phyloP scores from a whole-genome alignment of 1,284 basidiomycete genomes.

The Inonotus hispidus region DNA sequence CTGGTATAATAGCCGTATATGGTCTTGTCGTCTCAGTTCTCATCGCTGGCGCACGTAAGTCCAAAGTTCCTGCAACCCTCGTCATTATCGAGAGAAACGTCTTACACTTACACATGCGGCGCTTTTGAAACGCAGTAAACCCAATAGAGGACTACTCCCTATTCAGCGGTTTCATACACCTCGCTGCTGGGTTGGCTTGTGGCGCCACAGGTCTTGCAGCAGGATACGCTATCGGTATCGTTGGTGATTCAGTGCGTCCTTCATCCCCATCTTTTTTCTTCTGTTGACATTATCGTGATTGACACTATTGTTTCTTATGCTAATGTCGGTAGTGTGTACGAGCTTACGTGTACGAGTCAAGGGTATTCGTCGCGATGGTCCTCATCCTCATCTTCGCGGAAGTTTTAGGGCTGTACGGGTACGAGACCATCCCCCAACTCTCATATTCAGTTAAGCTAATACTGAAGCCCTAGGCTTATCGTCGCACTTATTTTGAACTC shows the following conservation, averaged over 20 bases:
- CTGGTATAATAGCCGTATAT: conserved; percentile 63
- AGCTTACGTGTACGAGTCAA: conserved; percentile 64
- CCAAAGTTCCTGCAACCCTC: background rate
- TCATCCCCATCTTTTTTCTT: background rate
- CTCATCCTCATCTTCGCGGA: conserved; percentile 82
- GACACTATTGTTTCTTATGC: too few species aligned
- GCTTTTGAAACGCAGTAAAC: conserved; percentile 41
- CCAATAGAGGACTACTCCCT: conserved; percentile 42
- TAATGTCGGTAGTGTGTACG: conserved; percentile 16
- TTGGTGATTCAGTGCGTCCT: conserved; percentile 92
- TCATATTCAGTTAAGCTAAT: background rate
- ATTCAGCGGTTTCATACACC: conserved; percentile 83
- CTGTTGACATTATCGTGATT: too few species aligned
- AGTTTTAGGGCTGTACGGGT: conserved; percentile 74
- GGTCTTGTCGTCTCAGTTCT: conserved; percentile 92
- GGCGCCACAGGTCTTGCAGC: conserved; percentile 87
- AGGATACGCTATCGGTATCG: conserved; percentile 91
- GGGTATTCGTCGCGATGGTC: conserved; percentile 88
- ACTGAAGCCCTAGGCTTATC: conserved; percentile 54
- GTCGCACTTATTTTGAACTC: conserved; percentile 90
- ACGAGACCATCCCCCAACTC: background rate
- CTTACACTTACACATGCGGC: conserved; percentile 23
- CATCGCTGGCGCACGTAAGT: conserved; percentile 70
- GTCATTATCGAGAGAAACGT: conserved; percentile 12
- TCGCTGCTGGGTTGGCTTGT: conserved; percentile 85